Percentiles rank a stretch among this genome's conserved stretches.
These are phyloP conservation scores for Saccharata proteae DNA, from an alignment of 2,329 filamentous ascomycete genomes.

Conservation along the genomic window DNA sequence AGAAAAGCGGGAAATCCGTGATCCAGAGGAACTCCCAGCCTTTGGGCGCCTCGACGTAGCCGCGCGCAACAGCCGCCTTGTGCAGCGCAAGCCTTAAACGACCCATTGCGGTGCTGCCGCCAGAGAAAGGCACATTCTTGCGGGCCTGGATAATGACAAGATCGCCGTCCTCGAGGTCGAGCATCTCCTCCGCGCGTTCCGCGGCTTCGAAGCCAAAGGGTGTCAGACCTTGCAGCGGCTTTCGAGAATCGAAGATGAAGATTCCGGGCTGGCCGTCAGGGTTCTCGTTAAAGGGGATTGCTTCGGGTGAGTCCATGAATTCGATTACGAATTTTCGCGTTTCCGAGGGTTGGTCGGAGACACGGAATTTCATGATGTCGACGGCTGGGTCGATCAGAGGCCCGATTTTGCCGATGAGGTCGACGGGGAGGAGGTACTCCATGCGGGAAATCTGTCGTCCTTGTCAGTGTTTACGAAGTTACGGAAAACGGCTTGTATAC, in stretches of 20 bases:
- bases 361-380: conserved; percentile 59
- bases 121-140: conserved; percentile 48
- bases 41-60: conserved; percentile 38
- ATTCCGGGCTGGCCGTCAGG: conserved; percentile 68
- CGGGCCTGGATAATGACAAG: conserved; percentile 74
- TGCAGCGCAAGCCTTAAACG: conserved; percentile 60
- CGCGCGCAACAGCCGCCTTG: conserved; percentile 52
- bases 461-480: too few species aligned
- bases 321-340: conserved; percentile 50
- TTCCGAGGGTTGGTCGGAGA: conserved; percentile 40
- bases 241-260: conserved; percentile 60
- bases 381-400: conserved; percentile 55
- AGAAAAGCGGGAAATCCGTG: conserved; percentile 84
- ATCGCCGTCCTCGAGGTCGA: conserved; percentile 57
- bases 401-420: conserved; percentile 66
- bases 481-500: conserved; percentile 27
- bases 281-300: conserved; percentile 51
- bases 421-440: conserved; percentile 47
- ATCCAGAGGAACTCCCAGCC: conserved; percentile 72
- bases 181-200: conserved; percentile 41
- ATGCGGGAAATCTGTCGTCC: conserved; percentile 50
- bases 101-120: conserved; percentile 63
- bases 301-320: conserved; percentile 58
- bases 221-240: conserved; percentile 65
- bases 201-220: conserved; percentile 64